Base-by-base conservation (phyloP, 2,329 filamentous ascomycete genomes). In the Colletotrichum aenigma region DNA sequence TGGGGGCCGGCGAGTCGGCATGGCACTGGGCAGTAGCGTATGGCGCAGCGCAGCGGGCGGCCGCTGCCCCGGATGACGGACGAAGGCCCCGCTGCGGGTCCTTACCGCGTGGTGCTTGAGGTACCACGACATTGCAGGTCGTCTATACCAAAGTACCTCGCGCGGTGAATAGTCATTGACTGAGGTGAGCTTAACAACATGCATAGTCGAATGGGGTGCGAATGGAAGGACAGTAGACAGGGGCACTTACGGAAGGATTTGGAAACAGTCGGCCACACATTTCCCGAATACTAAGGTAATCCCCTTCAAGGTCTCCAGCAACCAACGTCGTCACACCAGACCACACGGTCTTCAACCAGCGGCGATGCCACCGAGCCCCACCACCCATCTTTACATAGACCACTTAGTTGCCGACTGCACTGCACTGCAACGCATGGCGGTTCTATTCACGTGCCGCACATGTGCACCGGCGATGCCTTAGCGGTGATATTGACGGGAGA, bases 1-100 rank as follows among this genome's bases (percentile, higher is more conserved):
- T 38, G 24, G 36, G 64, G 36, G 24, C 62, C 60, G 68, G 26
- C 38, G 24, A 70, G 68, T 60, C 26, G 56, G 58, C 18, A 34
- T 32, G 9, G 30, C 24, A 24, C 24, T 24, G 24, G 24, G 24
- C 18, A 61, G 26, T 60, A 71, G 67, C 71, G 67, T n/a, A 60
- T 58, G 71, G 71, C 71, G 71, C 71, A 74, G 67, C 24, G 43
- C 32, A 70, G 66, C 67, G 68, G 61, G 65, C 52, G 36, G 38
- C 52, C 13, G 58, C 28, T 32, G 56, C 21, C 56, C 26, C 56
- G n/a, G 58, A 32, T 32, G 58, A 52, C 43, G 58, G 26, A 61
- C n/a, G 21, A 28, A 58, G 13, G 55, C 55, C 58, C 68, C 68
- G 71, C 61, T 55, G 7, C 72, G 68, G 68, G 61, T 30, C 68